Conservation (phyloP, 1,284 basidiomycete species). For the Sphaerobolus stellatus region DNA sequence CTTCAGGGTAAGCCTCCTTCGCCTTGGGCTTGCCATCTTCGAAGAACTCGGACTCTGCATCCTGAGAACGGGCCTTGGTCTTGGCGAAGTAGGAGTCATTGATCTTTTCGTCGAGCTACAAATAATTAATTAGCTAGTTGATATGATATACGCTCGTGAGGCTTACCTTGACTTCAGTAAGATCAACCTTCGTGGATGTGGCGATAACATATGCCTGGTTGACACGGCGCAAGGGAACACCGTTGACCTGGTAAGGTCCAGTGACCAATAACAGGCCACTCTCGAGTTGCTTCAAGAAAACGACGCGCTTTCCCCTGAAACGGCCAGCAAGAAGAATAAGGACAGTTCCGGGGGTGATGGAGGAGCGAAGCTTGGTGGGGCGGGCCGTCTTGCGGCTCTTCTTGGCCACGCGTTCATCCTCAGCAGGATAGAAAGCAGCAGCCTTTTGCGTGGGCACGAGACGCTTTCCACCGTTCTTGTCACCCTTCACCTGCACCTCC, state of each 20-base stretch:
- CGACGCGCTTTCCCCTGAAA: conserved; percentile 97
- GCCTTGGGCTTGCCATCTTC: conserved; percentile 89
- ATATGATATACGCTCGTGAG: conserved; percentile 11
- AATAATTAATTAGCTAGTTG: conserved; percentile 1
- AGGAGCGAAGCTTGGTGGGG: conserved; percentile 76
- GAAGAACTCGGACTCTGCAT: conserved; percentile 96
- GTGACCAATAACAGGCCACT: conserved; percentile 95
- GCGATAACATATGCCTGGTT: conserved; percentile 99
- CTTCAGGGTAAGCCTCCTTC: conserved; percentile 88
- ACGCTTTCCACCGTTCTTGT: conserved; percentile 90
- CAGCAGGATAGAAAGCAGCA: conserved; percentile 94
- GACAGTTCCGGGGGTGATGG: conserved; percentile 94
- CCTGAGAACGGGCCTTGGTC: conserved; percentile 64
- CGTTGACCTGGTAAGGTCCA: conserved; percentile 98
- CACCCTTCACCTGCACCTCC: conserved; percentile 86
- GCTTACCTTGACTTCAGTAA: conserved; percentile 74
- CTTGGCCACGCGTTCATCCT: conserved; percentile 90
- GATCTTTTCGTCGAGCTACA: conserved; percentile 82
- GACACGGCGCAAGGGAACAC: conserved; percentile 96
- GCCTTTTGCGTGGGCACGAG: conserved; percentile 85
- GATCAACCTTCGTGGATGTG: conserved; percentile 93
- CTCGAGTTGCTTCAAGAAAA: conserved; percentile 96
- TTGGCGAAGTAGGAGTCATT: conserved; percentile 96
- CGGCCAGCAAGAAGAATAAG: conserved; percentile 97
- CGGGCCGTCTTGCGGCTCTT: conserved; percentile 86